Conservation (phyloP, 371 early-diverging fungal species). For the Parasitella parasitica region DNA sequence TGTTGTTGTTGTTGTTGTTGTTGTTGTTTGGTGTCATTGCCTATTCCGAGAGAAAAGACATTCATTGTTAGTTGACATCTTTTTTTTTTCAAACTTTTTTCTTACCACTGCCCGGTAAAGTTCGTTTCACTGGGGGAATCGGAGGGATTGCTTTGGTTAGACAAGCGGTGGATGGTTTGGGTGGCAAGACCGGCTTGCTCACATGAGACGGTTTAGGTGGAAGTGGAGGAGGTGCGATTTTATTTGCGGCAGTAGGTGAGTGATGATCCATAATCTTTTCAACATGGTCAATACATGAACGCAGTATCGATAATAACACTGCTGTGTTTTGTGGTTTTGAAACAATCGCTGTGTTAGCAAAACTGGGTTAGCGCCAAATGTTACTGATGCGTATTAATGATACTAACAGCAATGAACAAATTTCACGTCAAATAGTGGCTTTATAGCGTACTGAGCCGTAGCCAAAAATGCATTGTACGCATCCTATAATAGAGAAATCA, state of each 20-base stretch:
- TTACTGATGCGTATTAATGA: not conserved
- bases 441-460: conserved; percentile 22
- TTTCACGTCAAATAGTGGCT: conserved; percentile 23
- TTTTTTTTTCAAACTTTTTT: too few relatives aligned
- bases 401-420: conserved; percentile 27
- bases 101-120: conserved; percentile 2
- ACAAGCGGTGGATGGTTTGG: conserved; percentile 17
- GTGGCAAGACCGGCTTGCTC: conserved; percentile 30
- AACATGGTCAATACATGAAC: conserved; percentile 23
- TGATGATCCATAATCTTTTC: conserved; percentile 27
- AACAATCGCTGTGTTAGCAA: conserved; percentile 24
- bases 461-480: conserved; percentile 23
- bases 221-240: conserved; percentile 18
- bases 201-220: conserved; percentile 26
- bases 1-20: not conserved
- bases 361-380: not conserved
- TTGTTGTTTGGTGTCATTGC: not conserved
- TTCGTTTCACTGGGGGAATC: conserved; percentile 7
- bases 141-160: conserved; percentile 3
- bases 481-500: conserved; percentile 11
- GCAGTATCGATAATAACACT: conserved; percentile 17
- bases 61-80: not conserved
- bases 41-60: not conserved
- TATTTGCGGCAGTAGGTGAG: not conserved
- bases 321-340: conserved; percentile 21